Evolutionary conservation across 352 stramenopile genomes (phyloP).

Genomic region (Albugo laibachii): DNA sequence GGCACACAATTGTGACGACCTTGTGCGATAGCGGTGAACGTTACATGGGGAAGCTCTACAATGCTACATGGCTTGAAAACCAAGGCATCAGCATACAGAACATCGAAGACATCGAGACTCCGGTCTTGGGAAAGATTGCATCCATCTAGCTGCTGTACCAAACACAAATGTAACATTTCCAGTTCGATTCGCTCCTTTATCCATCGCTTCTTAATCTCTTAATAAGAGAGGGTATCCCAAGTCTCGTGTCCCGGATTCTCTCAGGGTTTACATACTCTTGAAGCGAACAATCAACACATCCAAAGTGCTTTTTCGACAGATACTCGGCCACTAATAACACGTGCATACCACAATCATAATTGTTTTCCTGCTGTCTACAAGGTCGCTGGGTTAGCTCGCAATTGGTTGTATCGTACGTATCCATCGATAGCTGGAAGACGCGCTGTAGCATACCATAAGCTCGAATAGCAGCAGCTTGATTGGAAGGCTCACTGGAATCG

Average conservation of each 20-base stretch:
- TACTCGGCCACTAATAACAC: slow-evolving; percentile 47
- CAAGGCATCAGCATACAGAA: too few species aligned
- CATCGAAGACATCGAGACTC: too few species aligned
- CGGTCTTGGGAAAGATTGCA: too few species aligned
- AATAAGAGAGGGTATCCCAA: slow-evolving; percentile 20
- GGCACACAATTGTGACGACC: slow-evolving; percentile 71
- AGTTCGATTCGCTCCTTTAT: background rate
- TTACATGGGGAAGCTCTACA: slow-evolving; percentile 81
- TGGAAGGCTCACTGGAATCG: slow-evolving; percentile 49
- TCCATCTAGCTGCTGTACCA: too few species aligned
- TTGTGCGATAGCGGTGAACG: slow-evolving; percentile 79
- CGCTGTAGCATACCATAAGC: too few species aligned
- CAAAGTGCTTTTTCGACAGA: slow-evolving; percentile 11
- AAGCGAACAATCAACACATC: slow-evolving; percentile 5
- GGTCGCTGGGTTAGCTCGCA: slow-evolving; percentile 20
- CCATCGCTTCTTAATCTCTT: background rate
- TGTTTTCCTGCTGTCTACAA: slow-evolving; percentile 50
- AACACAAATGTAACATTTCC: too few species aligned
- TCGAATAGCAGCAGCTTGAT: slow-evolving; percentile 17
- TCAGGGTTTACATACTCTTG: slow-evolving; percentile 26
- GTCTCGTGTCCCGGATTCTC: slow-evolving; percentile 22
- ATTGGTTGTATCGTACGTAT: too few species aligned
- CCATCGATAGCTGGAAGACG: too few species aligned
- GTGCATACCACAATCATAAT: slow-evolving; percentile 69
- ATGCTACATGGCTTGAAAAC: slow-evolving; percentile 6